Conservation (phyloP, 176 grass and related monocot species). For the Bonia amplexicaulis region DNA sequence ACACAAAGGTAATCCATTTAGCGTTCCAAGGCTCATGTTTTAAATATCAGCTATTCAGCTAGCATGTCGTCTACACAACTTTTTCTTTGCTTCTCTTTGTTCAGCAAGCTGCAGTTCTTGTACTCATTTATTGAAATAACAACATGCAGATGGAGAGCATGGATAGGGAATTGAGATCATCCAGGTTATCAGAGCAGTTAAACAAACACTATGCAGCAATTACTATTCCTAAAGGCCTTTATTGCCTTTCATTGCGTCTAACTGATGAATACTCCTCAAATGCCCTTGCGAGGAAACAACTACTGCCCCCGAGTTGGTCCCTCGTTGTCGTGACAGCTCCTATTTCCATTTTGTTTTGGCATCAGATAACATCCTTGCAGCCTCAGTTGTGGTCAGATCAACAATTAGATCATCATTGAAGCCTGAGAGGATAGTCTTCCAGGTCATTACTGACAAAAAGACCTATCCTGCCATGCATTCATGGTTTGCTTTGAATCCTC, state of each 20-base stretch:
- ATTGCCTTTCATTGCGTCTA: constrained; percentile 89
- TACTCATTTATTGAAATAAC: constrained; percentile 27
- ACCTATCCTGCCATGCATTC: constrained; percentile 98
- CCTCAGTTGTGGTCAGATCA: constrained; percentile 88
- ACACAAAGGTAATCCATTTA: constrained; percentile 4
- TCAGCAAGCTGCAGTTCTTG: constrained; percentile 19
- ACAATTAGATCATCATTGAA: constrained; percentile 67
- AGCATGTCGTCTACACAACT: background rate
- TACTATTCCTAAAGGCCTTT: constrained; percentile 87
- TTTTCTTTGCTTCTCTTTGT: background rate
- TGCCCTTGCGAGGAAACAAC: constrained; percentile 88
- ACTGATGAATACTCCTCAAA: constrained; percentile 99
- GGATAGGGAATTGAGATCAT: constrained; percentile 80
- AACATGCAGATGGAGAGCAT: constrained; percentile 87
- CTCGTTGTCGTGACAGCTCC: constrained; percentile 70
- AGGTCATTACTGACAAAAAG: constrained; percentile 97
- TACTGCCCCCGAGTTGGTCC: constrained; percentile 85
- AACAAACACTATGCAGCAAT: constrained; percentile 95
- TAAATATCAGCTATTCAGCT: constrained; percentile 19
- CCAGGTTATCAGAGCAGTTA: constrained; percentile 80
- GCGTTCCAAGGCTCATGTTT: background rate
- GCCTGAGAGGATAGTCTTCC: constrained; percentile 82
- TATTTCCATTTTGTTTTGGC: constrained; percentile 81
- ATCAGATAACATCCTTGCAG: constrained; percentile 97
- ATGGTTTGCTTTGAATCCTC: constrained; percentile 94